Conservation (phyloP, 768 basidiomycete genomes). For the Lactifluus piperatus region DNA sequence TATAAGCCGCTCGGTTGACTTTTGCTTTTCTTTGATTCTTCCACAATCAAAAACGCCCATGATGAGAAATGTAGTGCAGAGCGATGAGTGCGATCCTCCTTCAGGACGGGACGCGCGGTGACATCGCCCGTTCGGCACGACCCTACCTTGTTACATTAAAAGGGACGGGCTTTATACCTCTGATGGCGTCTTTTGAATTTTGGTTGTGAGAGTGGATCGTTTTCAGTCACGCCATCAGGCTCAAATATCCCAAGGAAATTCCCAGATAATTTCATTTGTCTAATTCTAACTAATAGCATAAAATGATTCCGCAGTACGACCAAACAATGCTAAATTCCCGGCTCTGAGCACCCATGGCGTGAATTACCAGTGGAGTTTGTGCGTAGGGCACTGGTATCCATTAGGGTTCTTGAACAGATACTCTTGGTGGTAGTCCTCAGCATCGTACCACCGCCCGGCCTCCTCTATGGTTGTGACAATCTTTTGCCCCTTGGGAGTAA, state of each 20-base stretch:
- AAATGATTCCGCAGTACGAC: neutral
- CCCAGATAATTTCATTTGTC: neutral
- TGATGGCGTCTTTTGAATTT: slow-evolving; percentile 18
- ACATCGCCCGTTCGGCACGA: slow-evolving; percentile 23
- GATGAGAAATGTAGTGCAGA: slow-evolving; percentile 22
- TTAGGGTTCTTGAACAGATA: slow-evolving; percentile 76
- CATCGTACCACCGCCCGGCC: slow-evolving; percentile 73
- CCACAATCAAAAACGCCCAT: slow-evolving; percentile 38
- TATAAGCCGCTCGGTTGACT: neutral
- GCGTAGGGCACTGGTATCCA: slow-evolving; percentile 91
- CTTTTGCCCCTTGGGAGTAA: slow-evolving; percentile 54
- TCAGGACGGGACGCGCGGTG: slow-evolving; percentile 15
- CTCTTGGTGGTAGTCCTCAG: slow-evolving; percentile 77
- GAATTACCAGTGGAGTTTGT: slow-evolving; percentile 72
- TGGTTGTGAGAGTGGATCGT: slow-evolving; percentile 6
- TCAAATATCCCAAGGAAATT: too few species aligned
- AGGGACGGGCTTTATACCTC: slow-evolving; percentile 22
- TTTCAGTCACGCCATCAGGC: neutral
- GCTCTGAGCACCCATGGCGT: neutral
- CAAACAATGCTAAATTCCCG: neutral
- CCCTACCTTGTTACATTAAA: slow-evolving; percentile 22
- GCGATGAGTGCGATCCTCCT: slow-evolving; percentile 21
- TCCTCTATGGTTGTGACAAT: slow-evolving; percentile 72
- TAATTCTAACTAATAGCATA: neutral
- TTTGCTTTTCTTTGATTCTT: slow-evolving; percentile 30